Conservation (phyloP, 345 rosid genomes). For the Mangifera indica region DNA sequence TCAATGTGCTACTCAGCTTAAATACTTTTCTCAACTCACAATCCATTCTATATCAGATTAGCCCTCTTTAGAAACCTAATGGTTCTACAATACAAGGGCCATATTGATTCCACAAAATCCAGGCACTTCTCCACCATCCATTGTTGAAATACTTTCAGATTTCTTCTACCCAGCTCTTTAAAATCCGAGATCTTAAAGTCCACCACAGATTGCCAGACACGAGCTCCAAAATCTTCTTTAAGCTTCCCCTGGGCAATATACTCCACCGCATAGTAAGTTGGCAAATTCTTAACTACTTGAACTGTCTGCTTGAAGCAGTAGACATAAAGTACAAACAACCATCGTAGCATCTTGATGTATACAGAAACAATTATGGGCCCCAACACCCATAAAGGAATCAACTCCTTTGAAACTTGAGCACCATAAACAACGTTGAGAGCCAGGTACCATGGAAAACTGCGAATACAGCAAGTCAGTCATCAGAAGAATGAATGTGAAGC, state of each 20-base stretch:
- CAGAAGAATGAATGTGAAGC: constrained; percentile 10
- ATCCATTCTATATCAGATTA: constrained; percentile 51
- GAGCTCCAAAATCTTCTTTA: constrained; percentile 46
- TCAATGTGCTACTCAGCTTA: constrained; percentile 14
- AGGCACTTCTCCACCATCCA: constrained; percentile 69
- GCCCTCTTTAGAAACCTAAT: constrained; percentile 93
- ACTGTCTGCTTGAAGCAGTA: constrained; percentile 69
- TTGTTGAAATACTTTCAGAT: constrained; percentile 50
- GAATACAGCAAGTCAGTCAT: constrained; percentile 23
- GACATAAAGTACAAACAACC: constrained; percentile 64
- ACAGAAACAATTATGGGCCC: constrained; percentile 74
- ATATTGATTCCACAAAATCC: constrained; percentile 79
- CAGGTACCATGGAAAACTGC: constrained; percentile 70
- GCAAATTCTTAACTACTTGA: constrained; percentile 50
- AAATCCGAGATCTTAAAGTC: constrained; percentile 62
- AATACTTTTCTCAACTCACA: not conserved
- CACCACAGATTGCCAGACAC: constrained; percentile 52
- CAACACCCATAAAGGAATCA: constrained; percentile 73
- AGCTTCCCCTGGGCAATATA: constrained; percentile 65
- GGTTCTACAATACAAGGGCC: constrained; percentile 96
- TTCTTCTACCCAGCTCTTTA: constrained; percentile 52
- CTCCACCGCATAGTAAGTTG: constrained; percentile 48
- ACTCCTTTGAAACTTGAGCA: constrained; percentile 71
- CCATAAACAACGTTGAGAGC: constrained; percentile 65
- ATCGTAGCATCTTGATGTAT: constrained; percentile 66